Percentiles rank a stretch among this genome's conserved stretches.
Conservation (phyloP, 345 rosid genomes). For the Noccaea bulbosa region DNA sequence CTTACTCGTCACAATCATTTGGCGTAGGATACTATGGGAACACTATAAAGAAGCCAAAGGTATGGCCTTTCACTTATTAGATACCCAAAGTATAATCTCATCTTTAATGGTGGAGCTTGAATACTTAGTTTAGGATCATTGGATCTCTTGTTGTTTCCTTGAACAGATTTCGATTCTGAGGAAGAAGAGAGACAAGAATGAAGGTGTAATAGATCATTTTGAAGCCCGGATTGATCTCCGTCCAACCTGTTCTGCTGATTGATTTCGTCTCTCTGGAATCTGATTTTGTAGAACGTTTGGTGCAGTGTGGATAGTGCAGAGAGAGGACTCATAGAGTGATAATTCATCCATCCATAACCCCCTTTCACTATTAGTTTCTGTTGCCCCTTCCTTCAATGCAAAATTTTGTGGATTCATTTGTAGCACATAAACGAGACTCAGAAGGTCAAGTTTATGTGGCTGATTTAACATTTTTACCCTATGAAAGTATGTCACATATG, state of each 20-base stretch:
- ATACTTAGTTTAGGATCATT: conserved; percentile 9
- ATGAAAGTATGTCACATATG: conserved; percentile 32
- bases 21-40: conserved; percentile 93
- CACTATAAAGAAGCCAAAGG: conserved; percentile 84
- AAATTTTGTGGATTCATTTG: conserved; percentile 25
- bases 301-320: not conserved
- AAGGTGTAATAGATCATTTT: conserved; percentile 57
- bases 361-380: too few species aligned
- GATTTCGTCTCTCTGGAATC: not conserved
- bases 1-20: conserved; percentile 76
- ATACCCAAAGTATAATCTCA: not conserved
- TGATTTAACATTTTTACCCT: conserved; percentile 60
- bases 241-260: conserved; percentile 24
- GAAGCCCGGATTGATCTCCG: conserved; percentile 83
- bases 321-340: not conserved
- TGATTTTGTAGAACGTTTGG: not conserved
- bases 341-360: not conserved
- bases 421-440: conserved; percentile 33
- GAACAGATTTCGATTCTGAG: conserved; percentile 78
- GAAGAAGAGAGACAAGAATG: conserved; percentile 46
- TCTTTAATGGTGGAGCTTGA: conserved; percentile 8
- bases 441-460: conserved; percentile 42
- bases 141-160: conserved; percentile 16
- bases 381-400: conserved; percentile 42
- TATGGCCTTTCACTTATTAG: conserved; percentile 29